phyloP scores from a whole-genome alignment of 2,329 filamentous ascomycete species.

The Alternaria burnsii region DNA sequence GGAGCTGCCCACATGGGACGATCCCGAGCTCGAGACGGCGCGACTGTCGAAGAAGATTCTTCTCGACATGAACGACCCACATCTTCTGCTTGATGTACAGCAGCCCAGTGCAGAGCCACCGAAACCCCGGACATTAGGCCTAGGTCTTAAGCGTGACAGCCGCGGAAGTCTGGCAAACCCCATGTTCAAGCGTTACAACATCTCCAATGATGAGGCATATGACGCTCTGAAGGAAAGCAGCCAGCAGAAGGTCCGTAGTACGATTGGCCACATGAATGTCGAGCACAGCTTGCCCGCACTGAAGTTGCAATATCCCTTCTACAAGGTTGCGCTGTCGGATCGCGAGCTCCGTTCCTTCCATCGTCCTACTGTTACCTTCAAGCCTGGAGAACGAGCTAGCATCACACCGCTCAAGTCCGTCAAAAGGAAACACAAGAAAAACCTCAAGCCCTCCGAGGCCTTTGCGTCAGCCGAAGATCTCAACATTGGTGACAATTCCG shows the following conservation, averaged over 20 bases:
- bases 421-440: conserved; percentile 82
- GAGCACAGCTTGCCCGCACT: conserved; percentile 93
- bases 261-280: conserved; percentile 87
- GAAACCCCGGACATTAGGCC: conserved; percentile 58
- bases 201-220: conserved; percentile 95
- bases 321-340: conserved; percentile 80
- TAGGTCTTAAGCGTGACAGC: conserved; percentile 71
- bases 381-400: conserved; percentile 72
- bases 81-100: conserved; percentile 82
- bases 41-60: conserved; percentile 79
- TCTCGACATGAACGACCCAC: conserved; percentile 87
- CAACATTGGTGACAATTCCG: conserved; percentile 87
- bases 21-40: conserved; percentile 77
- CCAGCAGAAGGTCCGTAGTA: conserved; percentile 93
- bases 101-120: conserved; percentile 71
- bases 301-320: conserved; percentile 94
- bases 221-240: conserved; percentile 96
- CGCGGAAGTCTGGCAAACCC: conserved; percentile 75
- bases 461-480: conserved; percentile 84
- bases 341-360: conserved; percentile 84
- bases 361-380: conserved; percentile 78
- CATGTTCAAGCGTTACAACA: conserved; percentile 85
- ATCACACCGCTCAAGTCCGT: conserved; percentile 74
- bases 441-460: conserved; percentile 78
- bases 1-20: conserved; percentile 72